Evolutionary conservation across 2,329 filamentous ascomycete species (phyloP), one percentile per base, ranked within the genome.

Genomic region (Coniella lustricola): DNA sequence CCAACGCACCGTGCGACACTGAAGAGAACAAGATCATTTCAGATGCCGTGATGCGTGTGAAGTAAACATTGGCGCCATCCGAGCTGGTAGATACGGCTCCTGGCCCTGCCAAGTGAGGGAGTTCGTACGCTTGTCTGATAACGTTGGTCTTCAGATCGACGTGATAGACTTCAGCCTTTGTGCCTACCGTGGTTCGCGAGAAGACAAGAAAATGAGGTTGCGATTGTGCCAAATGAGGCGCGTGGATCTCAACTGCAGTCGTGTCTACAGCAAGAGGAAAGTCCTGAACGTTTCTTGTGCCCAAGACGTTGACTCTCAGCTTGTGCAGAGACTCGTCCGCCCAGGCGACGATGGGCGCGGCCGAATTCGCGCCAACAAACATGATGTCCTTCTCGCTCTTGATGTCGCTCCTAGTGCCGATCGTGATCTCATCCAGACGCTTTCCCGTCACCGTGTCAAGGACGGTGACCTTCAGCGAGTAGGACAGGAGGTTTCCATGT

Each of bases 151-250:
- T 84, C 44, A 87, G 66, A 57, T 95, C 79, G 51, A 94, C 77
- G 59, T 95, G 88, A 61, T 85, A 96, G 25, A 97, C 84, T 53
- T 94, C 85, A 3, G 85, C 91, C 72, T 86, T 88, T 61, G 90
- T 87, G 16, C 81, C 81, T 3, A 71, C 71, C 32, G 73, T 73
- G 0, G 87, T 87, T 57, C 83, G 76, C 57, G 81, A 89, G 57
- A 95, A 87, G 4, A 95, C 85, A 29, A 96, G 71, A 69, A 96
- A 94, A 68, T 95, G 89, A 33, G 88, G 75, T 39, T 82, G 74
- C 3, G 87, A 84, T 60, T 86, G 85, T 25, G 81, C 68, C 48
- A 84, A 74, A 55, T 82, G 81, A 14, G 89, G 85, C 1, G 87
- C 86, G 60, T 94, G 87, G 18, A 95, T 72, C 48, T 82, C 73